Percentiles rank a stretch among this genome's conserved stretches.
Evolutionary conservation across 495 filamentous ascomycete species (phyloP).

Genomic region (Aspergillus nidulans): DNA sequence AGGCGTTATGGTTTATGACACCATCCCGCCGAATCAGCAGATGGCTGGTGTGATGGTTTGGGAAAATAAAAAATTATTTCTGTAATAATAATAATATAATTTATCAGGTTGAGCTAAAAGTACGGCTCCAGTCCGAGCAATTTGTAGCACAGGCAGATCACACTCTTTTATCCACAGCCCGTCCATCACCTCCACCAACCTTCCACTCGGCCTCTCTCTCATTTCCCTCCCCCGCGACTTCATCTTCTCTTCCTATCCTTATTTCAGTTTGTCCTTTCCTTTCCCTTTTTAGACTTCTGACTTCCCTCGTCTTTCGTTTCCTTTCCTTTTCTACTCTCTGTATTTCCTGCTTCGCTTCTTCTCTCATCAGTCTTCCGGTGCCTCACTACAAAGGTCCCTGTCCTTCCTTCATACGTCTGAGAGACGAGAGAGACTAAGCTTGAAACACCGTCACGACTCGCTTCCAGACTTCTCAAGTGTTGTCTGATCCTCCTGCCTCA

Average conservation of each 20-base stretch:
- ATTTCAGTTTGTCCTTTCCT: slow-evolving; percentile 20
- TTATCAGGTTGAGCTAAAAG: slow-evolving; percentile 13
- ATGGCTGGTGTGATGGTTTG: not conserved
- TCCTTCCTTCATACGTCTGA: slow-evolving; percentile 29
- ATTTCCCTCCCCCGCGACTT: slow-evolving; percentile 26
- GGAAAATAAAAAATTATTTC: slow-evolving; percentile 1
- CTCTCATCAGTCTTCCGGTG: slow-evolving; percentile 21
- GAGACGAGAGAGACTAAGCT: slow-evolving; percentile 4
- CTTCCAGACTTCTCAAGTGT: slow-evolving; percentile 1
- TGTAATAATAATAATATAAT: slow-evolving; percentile 14
- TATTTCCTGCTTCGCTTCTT: slow-evolving; percentile 22
- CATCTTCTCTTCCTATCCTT: slow-evolving; percentile 20
- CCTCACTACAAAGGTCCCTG: slow-evolving; percentile 27
- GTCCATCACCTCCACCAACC: slow-evolving; percentile 17
- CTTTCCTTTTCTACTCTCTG: slow-evolving; percentile 22
- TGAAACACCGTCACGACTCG: slow-evolving; percentile 2
- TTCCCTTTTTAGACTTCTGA: slow-evolving; percentile 27
- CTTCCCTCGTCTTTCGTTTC: slow-evolving; percentile 20
- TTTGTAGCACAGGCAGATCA: slow-evolving; percentile 43
- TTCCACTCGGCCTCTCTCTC: slow-evolving; percentile 31
- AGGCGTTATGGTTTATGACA: slow-evolving; percentile 11
- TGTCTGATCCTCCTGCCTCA: slow-evolving; percentile 7
- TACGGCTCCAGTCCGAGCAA: slow-evolving; percentile 32
- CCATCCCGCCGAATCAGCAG: slow-evolving; percentile 12
- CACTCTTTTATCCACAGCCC: slow-evolving; percentile 39